Evolutionary conservation across 2,329 filamentous ascomycete genomes (phyloP).

Genomic region (Lachnellula arida): DNA sequence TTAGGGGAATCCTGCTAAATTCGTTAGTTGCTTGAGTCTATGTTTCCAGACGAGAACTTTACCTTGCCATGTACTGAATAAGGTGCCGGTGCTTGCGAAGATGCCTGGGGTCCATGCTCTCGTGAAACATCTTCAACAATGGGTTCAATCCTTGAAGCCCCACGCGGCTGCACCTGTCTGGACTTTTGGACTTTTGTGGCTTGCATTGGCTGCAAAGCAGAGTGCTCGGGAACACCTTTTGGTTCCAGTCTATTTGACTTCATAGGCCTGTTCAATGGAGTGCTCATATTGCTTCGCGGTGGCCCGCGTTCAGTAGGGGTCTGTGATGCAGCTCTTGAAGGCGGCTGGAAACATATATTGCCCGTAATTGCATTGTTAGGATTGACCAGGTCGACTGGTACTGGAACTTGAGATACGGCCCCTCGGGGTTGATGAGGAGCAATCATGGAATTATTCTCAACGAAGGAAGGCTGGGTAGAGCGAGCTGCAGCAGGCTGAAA

Average conservation of each 20-base stretch:
- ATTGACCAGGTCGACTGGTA: neutral
- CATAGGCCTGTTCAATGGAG: neutral
- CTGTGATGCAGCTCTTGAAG: neutral
- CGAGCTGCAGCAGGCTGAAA: too few species aligned
- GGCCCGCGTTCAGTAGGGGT: neutral
- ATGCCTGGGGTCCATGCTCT: neutral
- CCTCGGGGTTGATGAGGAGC: too few species aligned
- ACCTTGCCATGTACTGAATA: neutral
- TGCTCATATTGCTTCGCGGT: neutral
- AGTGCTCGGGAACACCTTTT: neutral
- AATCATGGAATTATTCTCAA: too few species aligned
- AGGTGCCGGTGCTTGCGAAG: neutral
- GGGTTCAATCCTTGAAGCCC: neutral
- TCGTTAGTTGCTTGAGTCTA: neutral
- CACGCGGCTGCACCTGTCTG: neutral
- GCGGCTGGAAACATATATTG: neutral
- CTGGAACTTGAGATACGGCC: neutral
- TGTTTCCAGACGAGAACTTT: neutral
- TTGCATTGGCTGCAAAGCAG: neutral
- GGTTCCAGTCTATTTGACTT: neutral
- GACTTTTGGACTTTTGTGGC: slow-evolving; percentile 6
- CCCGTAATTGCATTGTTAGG: neutral
- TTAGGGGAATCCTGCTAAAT: neutral
- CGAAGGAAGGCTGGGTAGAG: too few species aligned
- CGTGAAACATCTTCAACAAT: neutral